Evolutionary conservation across 2,329 filamentous ascomycete genomes (phyloP), one percentile per base, ranked within the genome.

Genomic region (Phialophora chinensis): DNA sequence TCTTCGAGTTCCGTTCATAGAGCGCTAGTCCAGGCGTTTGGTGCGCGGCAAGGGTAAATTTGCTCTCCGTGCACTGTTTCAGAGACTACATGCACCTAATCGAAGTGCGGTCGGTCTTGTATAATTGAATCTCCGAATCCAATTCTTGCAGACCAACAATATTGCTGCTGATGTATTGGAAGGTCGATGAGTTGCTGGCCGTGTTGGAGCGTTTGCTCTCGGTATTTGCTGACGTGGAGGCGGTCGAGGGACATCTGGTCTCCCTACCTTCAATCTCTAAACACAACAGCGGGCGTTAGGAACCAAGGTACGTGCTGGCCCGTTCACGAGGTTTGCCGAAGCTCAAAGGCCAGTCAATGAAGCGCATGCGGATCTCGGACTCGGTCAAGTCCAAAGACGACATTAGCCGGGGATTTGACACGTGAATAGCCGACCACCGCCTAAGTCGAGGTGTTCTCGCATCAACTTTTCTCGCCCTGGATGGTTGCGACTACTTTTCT

Each of bases 401-500:
- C 38, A n/a, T 44, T 17, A 44, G 17, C 38, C n/a, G 38, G 14
- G 17, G 2, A 20, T 44, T 17, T 44, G 38, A 4, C 33, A 35
- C 8, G 10, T 35, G 10, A 35, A 35, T 35, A 35, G 17, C 38
- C 38, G 6, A 44, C 6, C 6, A 8, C 17, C 38, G 5, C 11
- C 38, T 20, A 44, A n/a, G 6, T 44, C 38, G 17, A 44, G 38
- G 38, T 2, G 7, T n/a, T n/a, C 2, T 23, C 10, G 1, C 14
- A 31, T 66, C 35, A 70, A 57, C 50, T 50, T 81, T 86, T 88
- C 81, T 97, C 91, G 52, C 94, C 95, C 79, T 98, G 93, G 69
- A 98, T 96, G 1, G 95, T 98, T 62, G 94, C 94, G 69, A 99
- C 89, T 12, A 98, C 86, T 76, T 88, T 91, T 74, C 95, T 86